Evolutionary conservation across 768 basidiomycete genomes (phyloP).

Genomic region (Tricholoma bakamatsutake): DNA sequence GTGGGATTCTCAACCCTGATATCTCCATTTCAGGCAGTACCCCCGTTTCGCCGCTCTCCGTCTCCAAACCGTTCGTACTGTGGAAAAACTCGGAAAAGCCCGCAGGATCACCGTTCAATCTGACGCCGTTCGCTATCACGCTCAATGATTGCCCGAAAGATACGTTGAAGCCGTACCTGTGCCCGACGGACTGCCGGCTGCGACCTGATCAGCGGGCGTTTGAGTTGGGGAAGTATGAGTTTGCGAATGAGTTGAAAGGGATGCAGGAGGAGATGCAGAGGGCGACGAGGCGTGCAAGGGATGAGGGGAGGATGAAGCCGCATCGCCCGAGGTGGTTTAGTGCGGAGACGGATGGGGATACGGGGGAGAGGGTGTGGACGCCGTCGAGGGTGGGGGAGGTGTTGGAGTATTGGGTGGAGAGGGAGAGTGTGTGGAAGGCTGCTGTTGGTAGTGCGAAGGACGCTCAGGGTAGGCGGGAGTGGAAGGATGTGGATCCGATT

Average conservation of each 20-base stretch:
- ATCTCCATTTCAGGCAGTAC: slow-evolving; percentile 44
- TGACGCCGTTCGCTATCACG: slow-evolving; percentile 91
- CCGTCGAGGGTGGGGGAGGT: slow-evolving; percentile 47
- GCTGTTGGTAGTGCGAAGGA: slow-evolving; percentile 6
- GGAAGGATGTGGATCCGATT: slow-evolving; percentile 74
- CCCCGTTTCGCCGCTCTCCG: slow-evolving; percentile 40
- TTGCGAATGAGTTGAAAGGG: slow-evolving; percentile 74
- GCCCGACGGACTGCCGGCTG: slow-evolving; percentile 88
- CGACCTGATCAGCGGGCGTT: slow-evolving; percentile 94
- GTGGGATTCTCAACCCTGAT: slow-evolving; percentile 67
- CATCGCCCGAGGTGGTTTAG: slow-evolving; percentile 88
- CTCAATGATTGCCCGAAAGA: slow-evolving; percentile 81
- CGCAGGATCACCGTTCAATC: slow-evolving; percentile 79
- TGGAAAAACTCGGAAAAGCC: slow-evolving; percentile 92
- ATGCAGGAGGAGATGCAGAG: slow-evolving; percentile 83
- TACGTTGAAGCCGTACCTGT: slow-evolving; percentile 63
- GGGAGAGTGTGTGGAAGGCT: slow-evolving; percentile 55
- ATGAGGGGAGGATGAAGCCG: slow-evolving; percentile 62
- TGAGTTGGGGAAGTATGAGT: slow-evolving; percentile 81
- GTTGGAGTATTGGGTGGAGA: slow-evolving; percentile 82
- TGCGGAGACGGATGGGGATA: slow-evolving; percentile 79
- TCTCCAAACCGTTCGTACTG: slow-evolving; percentile 46
- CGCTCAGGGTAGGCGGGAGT: slow-evolving; percentile 30
- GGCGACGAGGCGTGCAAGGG: slow-evolving; percentile 62
- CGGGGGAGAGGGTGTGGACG: slow-evolving; percentile 83